These are phyloP conservation scores for Mycena filopes DNA, from an alignment of 768 basidiomycete genomes.

Conservation along the genomic window DNA sequence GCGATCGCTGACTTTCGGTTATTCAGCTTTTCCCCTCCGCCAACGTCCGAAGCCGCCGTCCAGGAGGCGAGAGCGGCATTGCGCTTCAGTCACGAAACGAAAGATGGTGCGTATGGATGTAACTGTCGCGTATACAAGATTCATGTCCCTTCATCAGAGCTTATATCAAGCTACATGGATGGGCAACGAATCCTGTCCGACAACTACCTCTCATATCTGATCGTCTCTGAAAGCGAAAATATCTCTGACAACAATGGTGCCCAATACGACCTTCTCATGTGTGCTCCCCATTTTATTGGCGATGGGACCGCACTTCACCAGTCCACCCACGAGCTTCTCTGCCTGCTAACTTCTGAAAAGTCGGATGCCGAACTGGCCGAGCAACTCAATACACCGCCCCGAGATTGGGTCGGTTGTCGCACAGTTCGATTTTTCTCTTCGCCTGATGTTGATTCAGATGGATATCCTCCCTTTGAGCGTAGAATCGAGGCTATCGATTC, in stretches of 20 bases:
- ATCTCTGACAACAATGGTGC: conserved; percentile 12
- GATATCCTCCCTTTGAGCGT: conserved; percentile 40
- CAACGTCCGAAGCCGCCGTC: conserved; percentile 49
- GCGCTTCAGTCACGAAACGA: conserved; percentile 49
- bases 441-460: conserved; percentile 11
- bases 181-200: conserved; percentile 67
- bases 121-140: neutral
- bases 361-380: conserved; percentile 36
- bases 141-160: conserved; percentile 38
- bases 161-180: conserved; percentile 69
- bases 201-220: conserved; percentile 60
- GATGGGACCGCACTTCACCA: conserved; percentile 76
- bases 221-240: conserved; percentile 39
- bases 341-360: conserved; percentile 43
- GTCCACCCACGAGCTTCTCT: conserved; percentile 72
- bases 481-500: conserved; percentile 40
- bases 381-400: conserved; percentile 28
- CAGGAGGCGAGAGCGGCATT: conserved; percentile 53
- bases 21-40: conserved; percentile 55
- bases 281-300: conserved; percentile 73
- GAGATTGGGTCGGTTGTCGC: conserved; percentile 37
- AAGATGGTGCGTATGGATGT: conserved; percentile 51
- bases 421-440: neutral
- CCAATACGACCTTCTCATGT: conserved; percentile 60
- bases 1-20: neutral